A percentile compares a stretch with the other conserved stretches of the same genome.
Evolutionary conservation across 2,329 filamentous ascomycete genomes (phyloP).

Genomic region (Huntiella abstrusa): DNA sequence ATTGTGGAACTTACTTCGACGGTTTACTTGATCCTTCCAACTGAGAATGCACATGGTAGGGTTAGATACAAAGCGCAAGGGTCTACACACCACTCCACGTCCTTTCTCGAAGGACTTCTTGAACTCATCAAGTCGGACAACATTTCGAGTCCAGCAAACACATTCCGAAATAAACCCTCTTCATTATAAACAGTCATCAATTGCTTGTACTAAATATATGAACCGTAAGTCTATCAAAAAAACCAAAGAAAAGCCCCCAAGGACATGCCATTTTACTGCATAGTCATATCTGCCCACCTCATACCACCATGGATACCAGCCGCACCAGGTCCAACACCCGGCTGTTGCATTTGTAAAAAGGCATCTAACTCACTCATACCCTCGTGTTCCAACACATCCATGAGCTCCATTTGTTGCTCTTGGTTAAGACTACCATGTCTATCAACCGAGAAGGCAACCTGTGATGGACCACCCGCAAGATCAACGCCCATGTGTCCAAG

Average conservation of each 20-base stretch:
- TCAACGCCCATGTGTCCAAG: slow-evolving; percentile 14
- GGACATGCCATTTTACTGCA: neutral
- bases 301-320: slow-evolving; percentile 10
- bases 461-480: slow-evolving; percentile 12
- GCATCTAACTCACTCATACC: slow-evolving; percentile 43
- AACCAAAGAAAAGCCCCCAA: neutral
- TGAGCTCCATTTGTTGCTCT: slow-evolving; percentile 65
- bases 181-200: neutral
- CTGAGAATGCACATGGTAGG: no score
- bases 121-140: no score
- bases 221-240: no score
- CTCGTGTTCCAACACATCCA: slow-evolving; percentile 58
- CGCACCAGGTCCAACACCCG: slow-evolving; percentile 13
- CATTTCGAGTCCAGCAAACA: no score
- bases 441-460: slow-evolving; percentile 23
- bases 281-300: slow-evolving; percentile 6
- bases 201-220: no score
- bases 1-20: no score
- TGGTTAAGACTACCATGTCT: slow-evolving; percentile 55
- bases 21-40: no score
- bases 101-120: no score
- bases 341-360: slow-evolving; percentile 28
- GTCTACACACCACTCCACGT: no score
- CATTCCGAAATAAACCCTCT: neutral
- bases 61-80: no score